A percentile compares a stretch with the other conserved stretches of the same genome.
Conservation (phyloP, 331 rosid species). For the Arachis monticola region DNA sequence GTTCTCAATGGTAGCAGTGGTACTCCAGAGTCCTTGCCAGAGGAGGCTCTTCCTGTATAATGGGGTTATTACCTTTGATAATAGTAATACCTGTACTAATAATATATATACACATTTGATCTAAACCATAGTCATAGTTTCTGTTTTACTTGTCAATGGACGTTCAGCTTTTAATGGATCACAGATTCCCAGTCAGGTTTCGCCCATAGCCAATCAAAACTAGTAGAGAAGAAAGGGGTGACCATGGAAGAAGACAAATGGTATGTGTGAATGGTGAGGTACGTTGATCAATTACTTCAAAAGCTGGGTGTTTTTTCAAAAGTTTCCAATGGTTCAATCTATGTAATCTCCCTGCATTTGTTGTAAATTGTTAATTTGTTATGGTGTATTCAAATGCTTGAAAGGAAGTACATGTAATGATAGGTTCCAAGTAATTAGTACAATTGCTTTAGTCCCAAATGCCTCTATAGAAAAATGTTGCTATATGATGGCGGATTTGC, state of each 20-base stretch:
- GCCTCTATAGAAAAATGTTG: not conserved
- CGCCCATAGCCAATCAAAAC: conserved; percentile 32
- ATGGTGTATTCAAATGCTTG: conserved; percentile 20
- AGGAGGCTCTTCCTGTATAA: conserved; percentile 70
- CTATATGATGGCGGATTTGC: not conserved
- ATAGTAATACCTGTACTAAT: conserved; percentile 33
- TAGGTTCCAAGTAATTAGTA: not conserved
- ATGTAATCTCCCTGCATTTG: conserved; percentile 35
- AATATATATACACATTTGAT: conserved; percentile 20
- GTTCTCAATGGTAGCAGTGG: conserved; percentile 92
- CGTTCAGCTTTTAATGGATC: conserved; percentile 26
- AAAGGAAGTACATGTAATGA: not conserved
- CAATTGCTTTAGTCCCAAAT: not conserved
- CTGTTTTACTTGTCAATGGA: conserved; percentile 44
- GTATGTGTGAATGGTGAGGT: conserved; percentile 25
- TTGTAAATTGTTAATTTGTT: conserved; percentile 9
- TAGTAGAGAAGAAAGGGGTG: conserved; percentile 27
- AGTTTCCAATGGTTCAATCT: not conserved
- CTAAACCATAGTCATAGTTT: conserved; percentile 44
- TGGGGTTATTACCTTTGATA: conserved; percentile 27
- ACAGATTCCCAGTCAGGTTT: conserved; percentile 11
- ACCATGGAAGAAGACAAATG: not conserved
- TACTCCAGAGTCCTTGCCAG: conserved; percentile 69
- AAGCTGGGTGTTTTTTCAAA: conserved; percentile 7
- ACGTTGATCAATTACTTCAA: not conserved